Evolutionary conservation across 495 filamentous ascomycete genomes (phyloP).

Genomic region (Aspergillus sclerotiicarbonarius): DNA sequence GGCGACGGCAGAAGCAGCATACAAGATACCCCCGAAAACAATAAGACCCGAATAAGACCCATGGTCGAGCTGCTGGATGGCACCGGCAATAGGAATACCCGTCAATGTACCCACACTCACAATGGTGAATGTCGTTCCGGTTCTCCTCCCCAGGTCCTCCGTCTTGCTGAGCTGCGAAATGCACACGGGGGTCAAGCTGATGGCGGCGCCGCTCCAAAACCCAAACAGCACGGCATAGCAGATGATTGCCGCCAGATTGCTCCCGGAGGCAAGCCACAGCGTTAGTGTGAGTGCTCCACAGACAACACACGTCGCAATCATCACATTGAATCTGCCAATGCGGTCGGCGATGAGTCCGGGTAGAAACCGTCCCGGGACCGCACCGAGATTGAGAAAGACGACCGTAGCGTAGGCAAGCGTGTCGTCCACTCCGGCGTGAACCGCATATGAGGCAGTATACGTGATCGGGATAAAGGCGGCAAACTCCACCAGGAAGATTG

Average conservation of each 20-base stretch:
- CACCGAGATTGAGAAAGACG: constrained; percentile 50
- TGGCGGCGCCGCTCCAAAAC: constrained; percentile 55
- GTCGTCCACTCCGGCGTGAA: constrained; percentile 18
- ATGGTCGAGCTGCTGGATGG: constrained; percentile 22
- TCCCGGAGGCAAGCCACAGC: constrained; percentile 46
- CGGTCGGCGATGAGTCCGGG: constrained; percentile 64
- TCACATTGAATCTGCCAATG: constrained; percentile 69
- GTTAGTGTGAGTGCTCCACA: constrained; percentile 51
- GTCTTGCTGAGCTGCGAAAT: constrained; percentile 57
- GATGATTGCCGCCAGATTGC: constrained; percentile 46
- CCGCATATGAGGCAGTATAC: constrained; percentile 65
- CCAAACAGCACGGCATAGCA: constrained; percentile 61
- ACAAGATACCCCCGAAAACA: constrained; percentile 50
- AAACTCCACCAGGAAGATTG: constrained; percentile 71
- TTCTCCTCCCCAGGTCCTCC: constrained; percentile 59
- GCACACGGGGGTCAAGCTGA: constrained; percentile 60
- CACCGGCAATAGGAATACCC: constrained; percentile 76
- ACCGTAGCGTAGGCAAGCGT: constrained; percentile 56
- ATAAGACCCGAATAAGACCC: constrained; percentile 48
- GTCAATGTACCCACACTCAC: constrained; percentile 61
- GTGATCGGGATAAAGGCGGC: constrained; percentile 70
- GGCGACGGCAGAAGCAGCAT: constrained; percentile 42
- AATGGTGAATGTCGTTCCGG: constrained; percentile 59
- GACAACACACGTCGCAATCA: constrained; percentile 47
- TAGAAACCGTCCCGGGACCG: constrained; percentile 42